Percentiles rank a stretch among this genome's conserved stretches.
phyloP scores from a whole-genome alignment of 2,329 filamentous ascomycete species.

The Tympanopsis confertula region DNA sequence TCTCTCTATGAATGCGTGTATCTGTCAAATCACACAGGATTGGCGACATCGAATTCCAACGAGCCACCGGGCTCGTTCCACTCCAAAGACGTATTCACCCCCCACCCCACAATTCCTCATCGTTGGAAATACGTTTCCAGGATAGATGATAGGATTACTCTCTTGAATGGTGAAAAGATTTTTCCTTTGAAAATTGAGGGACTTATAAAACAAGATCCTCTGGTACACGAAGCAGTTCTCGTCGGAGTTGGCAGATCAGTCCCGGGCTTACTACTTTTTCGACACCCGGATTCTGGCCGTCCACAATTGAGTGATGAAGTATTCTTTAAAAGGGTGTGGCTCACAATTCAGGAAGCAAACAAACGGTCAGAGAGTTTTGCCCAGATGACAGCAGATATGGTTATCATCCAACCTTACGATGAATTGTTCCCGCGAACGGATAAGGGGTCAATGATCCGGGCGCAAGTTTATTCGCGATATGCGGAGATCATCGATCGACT shows the following conservation, averaged over 20 bases:
- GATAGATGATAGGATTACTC: constrained; percentile 22
- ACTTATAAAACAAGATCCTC: constrained; percentile 15
- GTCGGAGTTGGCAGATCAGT: constrained; percentile 18
- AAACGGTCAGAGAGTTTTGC: constrained; percentile 25
- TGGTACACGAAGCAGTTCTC: constrained; percentile 18
- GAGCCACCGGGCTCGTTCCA: constrained; percentile 22
- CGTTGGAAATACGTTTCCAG: constrained; percentile 25
- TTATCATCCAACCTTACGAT: constrained; percentile 17
- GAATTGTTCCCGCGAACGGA: constrained; percentile 26
- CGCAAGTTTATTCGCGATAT: constrained; percentile 23
- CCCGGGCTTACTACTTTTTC: constrained; percentile 18
- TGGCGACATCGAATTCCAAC: constrained; percentile 19
- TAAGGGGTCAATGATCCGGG: constrained; percentile 29
- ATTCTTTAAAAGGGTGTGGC: constrained; percentile 22
- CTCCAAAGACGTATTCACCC: constrained; percentile 20
- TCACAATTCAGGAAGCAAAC: constrained; percentile 23
- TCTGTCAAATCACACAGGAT: constrained; percentile 18
- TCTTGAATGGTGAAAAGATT: constrained; percentile 26
- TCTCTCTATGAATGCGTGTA: constrained; percentile 20
- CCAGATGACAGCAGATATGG: constrained; percentile 27
- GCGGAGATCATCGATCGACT: constrained; percentile 17
- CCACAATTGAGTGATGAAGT: constrained; percentile 16
- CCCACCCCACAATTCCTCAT: constrained; percentile 20
- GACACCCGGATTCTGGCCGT: constrained; percentile 9
- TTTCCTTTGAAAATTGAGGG: constrained; percentile 21